Base-by-base conservation (phyloP, 352 stramenopile species). In the Phytophthora fragariae region DNA sequence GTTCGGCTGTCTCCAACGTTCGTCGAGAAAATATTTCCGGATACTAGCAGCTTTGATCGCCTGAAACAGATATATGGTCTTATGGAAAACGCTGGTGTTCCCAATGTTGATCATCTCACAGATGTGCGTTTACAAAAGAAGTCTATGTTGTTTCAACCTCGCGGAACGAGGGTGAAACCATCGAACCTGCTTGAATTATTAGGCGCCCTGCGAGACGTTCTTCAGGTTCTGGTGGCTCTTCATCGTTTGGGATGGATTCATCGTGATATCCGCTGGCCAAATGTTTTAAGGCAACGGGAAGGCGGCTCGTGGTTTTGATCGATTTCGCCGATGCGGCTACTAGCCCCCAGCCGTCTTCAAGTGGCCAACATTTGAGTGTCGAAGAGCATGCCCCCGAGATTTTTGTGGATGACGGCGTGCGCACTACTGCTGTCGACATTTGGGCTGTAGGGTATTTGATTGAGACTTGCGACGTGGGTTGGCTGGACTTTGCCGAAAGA, bases 391-490 rank as follows among this genome's bases (percentile, higher is more conserved):
- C 68, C 21, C 68, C 55, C 10, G 68, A 75, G 47, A 63, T 75
- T 57, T 71, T 66, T 29, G 55, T 59, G 49, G 33, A 72, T 3
- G 47, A 57, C 57, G 59, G 44, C 17, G 24, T 47, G 5, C 64
- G 73, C 46, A 73, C 64, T 3, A 65, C 65, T 53, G 70, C 64
- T 46, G 70, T 74, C 19, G 70, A 74, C n/a, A 59, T 74, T 53
- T 77, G 65, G 70, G 61, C 65, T 1, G 33, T 77, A 44, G 70
- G 65, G 12, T 67, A 49, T 33, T 62, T 77, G 46, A 70, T 77
- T 59, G 58, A 70, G 41, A 71, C 59, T n/a, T 70, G 65, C 31
- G 59, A 53, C 24, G 63, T 65, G 15, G 11, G 17, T 50, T 72
- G 69, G 69, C 9, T 37, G 7, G 69, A 72, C 14, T 11, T 37